Percentiles rank a stretch among this genome's conserved stretches.
These are phyloP conservation scores for Lasiodiplodia citricola DNA, from an alignment of 2,329 filamentous ascomycete genomes.

Conservation along the genomic window DNA sequence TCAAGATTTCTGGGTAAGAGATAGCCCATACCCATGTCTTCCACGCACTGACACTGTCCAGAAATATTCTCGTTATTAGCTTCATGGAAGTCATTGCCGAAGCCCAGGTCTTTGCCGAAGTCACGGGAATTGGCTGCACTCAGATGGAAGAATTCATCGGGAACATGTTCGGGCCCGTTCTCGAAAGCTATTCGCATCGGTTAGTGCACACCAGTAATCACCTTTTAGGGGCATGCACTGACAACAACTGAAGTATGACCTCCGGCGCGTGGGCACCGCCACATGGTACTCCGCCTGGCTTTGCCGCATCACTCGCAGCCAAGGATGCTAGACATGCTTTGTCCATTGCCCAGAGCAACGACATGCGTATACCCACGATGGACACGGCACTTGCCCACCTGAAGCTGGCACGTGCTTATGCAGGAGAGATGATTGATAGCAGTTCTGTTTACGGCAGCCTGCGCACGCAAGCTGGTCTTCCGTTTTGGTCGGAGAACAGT, in stretches of 20 bases:
- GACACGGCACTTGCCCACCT: background rate
- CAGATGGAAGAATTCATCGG: conserved; percentile 37
- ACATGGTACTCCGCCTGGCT: background rate
- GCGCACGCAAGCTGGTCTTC: background rate
- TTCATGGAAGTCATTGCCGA: conserved; percentile 38
- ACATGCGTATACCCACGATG: background rate
- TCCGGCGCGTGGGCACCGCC: conserved; percentile 36
- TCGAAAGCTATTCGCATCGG: conserved; percentile 35
- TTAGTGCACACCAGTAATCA: background rate
- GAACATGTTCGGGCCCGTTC: conserved; percentile 38
- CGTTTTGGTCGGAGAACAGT: background rate
- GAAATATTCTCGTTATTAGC: background rate
- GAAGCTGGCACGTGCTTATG: background rate
- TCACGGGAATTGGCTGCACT: conserved; percentile 34
- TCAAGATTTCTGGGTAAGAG: background rate
- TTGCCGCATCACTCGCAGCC: background rate
- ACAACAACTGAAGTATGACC: conserved; percentile 31
- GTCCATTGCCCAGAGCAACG: background rate
- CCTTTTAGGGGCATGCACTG: background rate
- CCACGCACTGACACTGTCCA: background rate
- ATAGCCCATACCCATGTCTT: fast-evolving
- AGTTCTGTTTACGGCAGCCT: background rate
- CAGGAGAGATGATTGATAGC: background rate
- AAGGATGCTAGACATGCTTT: conserved; percentile 5
- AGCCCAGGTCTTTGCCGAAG: conserved; percentile 40